Conservation (phyloP, 306 rosid species). For the Ormosia emarginata region DNA sequence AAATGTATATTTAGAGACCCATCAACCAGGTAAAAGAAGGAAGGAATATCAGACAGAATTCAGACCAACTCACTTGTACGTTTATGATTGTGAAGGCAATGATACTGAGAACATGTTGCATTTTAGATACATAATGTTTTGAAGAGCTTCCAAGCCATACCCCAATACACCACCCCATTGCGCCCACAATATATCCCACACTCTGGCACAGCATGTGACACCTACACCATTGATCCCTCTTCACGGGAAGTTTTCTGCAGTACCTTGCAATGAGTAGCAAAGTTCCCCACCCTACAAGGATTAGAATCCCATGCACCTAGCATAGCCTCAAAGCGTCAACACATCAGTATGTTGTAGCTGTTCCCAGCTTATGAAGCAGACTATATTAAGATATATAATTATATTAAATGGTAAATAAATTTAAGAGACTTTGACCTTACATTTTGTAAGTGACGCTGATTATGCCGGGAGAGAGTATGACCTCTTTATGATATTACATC, state of each 20-base stretch:
- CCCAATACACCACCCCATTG: slow-evolving; percentile 47
- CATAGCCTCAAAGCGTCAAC: background rate
- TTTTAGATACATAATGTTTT: slow-evolving; percentile 4
- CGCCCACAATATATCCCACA: slow-evolving; percentile 46
- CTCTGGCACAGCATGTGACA: slow-evolving; percentile 43
- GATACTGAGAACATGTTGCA: slow-evolving; percentile 37
- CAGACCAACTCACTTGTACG: slow-evolving; percentile 41
- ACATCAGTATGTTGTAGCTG: no score
- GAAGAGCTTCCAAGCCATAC: slow-evolving; percentile 24
- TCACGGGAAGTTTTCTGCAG: slow-evolving; percentile 34
- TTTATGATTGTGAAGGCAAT: slow-evolving; percentile 35
- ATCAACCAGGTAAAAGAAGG: background rate
- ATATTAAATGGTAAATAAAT: no score
- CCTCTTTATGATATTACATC: background rate
- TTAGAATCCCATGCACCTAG: slow-evolving; percentile 37
- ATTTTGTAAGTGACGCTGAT: slow-evolving; percentile 17
- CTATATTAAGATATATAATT: no score
- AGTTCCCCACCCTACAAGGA: slow-evolving; percentile 58
- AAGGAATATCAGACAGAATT: background rate
- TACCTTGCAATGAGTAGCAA: slow-evolving; percentile 53
- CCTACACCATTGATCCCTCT: slow-evolving; percentile 35
- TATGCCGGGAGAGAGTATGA: background rate
- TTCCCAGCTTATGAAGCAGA: no score
- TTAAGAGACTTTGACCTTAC: slow-evolving; percentile 18
- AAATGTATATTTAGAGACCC: background rate